Conservation (phyloP, 306 rosid genomes). For the Heteromeles arbutifolia region DNA sequence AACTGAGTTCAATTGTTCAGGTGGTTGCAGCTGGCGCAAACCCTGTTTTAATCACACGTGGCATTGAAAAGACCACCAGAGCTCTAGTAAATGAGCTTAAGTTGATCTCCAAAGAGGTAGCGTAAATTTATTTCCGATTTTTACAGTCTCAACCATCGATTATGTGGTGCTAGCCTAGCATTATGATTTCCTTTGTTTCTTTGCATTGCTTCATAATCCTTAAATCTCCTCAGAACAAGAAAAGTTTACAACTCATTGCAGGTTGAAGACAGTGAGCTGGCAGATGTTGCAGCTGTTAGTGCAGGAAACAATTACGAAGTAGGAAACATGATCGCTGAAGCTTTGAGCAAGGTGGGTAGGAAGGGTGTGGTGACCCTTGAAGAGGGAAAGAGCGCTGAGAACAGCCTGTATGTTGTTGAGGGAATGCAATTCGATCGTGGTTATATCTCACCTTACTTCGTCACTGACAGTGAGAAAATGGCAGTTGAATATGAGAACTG, state of each 20-base stretch:
- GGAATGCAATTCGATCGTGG: constrained; percentile 99
- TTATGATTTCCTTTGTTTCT: neutral
- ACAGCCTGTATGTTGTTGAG: constrained; percentile 85
- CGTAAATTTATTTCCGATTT: neutral
- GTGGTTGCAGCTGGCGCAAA: constrained; percentile 99
- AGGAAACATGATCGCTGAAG: constrained; percentile 97
- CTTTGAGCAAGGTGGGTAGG: constrained; percentile 94
- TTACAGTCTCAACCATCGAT: neutral
- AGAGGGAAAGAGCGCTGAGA: constrained; percentile 98
- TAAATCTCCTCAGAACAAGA: neutral
- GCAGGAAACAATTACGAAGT: constrained; percentile 95
- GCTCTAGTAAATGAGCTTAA: constrained; percentile 82
- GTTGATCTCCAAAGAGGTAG: constrained; percentile 82
- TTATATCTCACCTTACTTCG: constrained; percentile 93
- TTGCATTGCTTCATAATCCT: neutral
- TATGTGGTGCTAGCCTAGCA: neutral
- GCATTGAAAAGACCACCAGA: constrained; percentile 86
- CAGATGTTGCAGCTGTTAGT: constrained; percentile 99
- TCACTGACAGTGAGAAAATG: constrained; percentile 98
- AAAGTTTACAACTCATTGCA: constrained; percentile 16
- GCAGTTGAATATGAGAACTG: constrained; percentile 91
- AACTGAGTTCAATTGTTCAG: constrained; percentile 27
- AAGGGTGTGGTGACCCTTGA: constrained; percentile 99
- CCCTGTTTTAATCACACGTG: constrained; percentile 95
- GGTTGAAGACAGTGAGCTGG: constrained; percentile 98